A percentile compares a stretch with the other conserved stretches of the same genome.
phyloP scores from a whole-genome alignment of 2,329 filamentous ascomycete species.

The Akanthomyces lecanii region DNA sequence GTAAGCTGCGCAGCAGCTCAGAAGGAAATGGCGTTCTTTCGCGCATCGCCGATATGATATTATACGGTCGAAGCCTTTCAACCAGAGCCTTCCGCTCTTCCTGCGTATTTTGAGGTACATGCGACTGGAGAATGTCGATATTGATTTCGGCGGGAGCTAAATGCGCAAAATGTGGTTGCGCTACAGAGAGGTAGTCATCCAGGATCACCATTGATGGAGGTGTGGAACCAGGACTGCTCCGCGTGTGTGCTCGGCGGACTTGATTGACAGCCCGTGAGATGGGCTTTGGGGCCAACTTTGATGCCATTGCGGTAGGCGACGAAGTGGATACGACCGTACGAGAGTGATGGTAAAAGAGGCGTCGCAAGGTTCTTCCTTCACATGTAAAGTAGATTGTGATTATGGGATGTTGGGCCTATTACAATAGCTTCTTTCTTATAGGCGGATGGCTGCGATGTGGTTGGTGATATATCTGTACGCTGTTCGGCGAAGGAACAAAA shows the following conservation, averaged over 20 bases:
- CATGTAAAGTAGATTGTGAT: not conserved
- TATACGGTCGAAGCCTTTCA: constrained; percentile 54
- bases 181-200: constrained; percentile 66
- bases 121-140: constrained; percentile 43
- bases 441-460: not conserved
- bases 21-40: constrained; percentile 61
- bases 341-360: not conserved
- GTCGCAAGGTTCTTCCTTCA: no score
- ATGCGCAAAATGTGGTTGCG: constrained; percentile 49
- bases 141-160: constrained; percentile 44
- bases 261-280: not conserved
- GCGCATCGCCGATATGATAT: constrained; percentile 56
- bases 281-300: not conserved
- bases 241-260: not conserved
- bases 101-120: constrained; percentile 59
- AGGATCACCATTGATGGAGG: constrained; percentile 51
- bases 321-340: not conserved
- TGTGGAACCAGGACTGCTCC: not conserved
- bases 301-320: not conserved
- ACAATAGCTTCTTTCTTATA: constrained; percentile 6
- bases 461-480: not conserved
- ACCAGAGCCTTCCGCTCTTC: constrained; percentile 53
- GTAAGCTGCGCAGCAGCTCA: constrained; percentile 49
- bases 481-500: not conserved
- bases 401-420: not conserved